phyloP scores from a whole-genome alignment of 306 rosid genomes.

The Cucurbita moschata region DNA sequence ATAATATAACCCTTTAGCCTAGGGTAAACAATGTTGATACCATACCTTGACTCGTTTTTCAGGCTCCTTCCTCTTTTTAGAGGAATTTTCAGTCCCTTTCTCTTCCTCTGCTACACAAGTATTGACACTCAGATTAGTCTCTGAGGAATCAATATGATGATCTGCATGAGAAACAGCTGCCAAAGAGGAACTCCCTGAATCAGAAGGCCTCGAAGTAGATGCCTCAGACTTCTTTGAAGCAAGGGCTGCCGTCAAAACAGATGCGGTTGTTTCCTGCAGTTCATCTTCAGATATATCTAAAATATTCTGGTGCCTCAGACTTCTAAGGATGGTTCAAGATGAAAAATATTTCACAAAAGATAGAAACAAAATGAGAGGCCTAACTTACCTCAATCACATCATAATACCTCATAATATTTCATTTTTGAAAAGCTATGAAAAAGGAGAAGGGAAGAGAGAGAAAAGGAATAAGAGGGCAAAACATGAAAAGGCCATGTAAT shows the following conservation, averaged over 20 bases:
- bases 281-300: neutral
- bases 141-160: conserved; percentile 7
- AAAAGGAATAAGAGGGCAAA: neutral
- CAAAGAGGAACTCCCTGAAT: conserved; percentile 13
- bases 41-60: conserved; percentile 19
- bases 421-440: neutral
- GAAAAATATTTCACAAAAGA: neutral
- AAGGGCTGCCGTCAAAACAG: conserved; percentile 38
- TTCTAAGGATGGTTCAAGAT: neutral
- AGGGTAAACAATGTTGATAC: neutral
- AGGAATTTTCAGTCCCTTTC: neutral
- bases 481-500: neutral
- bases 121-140: neutral
- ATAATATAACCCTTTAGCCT: neutral
- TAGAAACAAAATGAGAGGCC: neutral
- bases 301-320: neutral
- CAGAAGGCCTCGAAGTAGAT: conserved; percentile 17
- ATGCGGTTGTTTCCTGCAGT: conserved; percentile 40
- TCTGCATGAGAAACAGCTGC: conserved; percentile 9
- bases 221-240: conserved; percentile 34
- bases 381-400: neutral
- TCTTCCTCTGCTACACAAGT: conserved; percentile 6
- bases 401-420: neutral
- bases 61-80: neutral
- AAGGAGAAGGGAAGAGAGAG: neutral